phyloP scores from a whole-genome alignment of 208 protist species.

The Acanthamoeba castellanii region DNA sequence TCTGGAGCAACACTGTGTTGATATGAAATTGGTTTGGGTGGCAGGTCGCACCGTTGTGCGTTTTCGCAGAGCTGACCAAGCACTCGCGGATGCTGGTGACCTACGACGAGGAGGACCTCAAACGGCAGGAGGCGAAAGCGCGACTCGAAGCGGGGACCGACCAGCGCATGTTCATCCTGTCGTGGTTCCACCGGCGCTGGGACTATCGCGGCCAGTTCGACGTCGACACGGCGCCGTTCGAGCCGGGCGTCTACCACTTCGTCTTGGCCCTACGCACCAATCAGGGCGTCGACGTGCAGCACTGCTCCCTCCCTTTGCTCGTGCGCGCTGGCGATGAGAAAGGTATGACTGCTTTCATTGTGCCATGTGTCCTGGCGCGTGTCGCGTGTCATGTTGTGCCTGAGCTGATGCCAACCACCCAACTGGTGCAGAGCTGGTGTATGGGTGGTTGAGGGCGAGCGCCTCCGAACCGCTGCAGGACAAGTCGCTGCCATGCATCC shows the following conservation, averaged over 20 bases:
- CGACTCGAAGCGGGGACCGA: not conserved
- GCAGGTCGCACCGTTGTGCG: not conserved
- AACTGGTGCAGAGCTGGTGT: not conserved
- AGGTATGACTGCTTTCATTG: not conserved
- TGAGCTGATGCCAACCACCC: no score
- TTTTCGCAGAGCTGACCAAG: not conserved
- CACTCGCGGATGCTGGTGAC: not conserved
- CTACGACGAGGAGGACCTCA: not conserved
- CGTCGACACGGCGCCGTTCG: not conserved
- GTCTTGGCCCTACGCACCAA: not conserved
- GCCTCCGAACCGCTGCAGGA: not conserved
- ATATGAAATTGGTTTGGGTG: not conserved
- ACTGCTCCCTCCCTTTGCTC: not conserved
- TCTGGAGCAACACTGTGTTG: no score
- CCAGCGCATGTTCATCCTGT: not conserved
- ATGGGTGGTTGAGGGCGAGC: not conserved
- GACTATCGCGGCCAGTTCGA: not conserved
- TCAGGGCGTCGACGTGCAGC: not conserved
- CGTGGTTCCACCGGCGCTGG: not conserved
- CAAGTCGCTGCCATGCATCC: not conserved
- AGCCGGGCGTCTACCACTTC: constrained; percentile 35
- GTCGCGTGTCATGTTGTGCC: not conserved
- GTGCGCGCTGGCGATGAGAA: not conserved
- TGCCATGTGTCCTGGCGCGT: not conserved
- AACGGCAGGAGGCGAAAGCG: not conserved